A percentile compares a stretch with the other conserved stretches of the same genome.
These are phyloP conservation scores for Coriaria nepalensis DNA, from an alignment of 306 rosid species.

Conservation along the genomic window DNA sequence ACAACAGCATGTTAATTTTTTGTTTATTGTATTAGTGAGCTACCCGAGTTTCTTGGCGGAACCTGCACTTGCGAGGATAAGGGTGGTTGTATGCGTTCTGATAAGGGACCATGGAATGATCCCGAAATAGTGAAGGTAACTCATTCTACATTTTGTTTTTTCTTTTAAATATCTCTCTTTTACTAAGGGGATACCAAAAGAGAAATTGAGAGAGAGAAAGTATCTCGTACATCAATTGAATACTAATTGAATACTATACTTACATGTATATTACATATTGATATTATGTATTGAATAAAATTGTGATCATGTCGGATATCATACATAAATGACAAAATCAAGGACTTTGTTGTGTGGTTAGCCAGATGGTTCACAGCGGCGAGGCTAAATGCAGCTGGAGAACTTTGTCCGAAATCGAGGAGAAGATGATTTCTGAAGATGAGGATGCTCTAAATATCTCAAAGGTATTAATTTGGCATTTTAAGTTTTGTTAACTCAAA, in stretches of 20 bases:
- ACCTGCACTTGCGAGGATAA: constrained; percentile 78
- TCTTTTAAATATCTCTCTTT: too few relatives aligned
- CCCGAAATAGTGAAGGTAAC: constrained; percentile 62
- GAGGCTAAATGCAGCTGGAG: too few relatives aligned
- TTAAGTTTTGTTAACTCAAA: background rate
- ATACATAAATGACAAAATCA: too few relatives aligned
- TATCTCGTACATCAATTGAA: too few relatives aligned
- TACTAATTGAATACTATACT: too few relatives aligned
- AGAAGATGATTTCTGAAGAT: constrained; percentile 57
- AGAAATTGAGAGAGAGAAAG: too few relatives aligned
- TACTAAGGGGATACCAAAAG: too few relatives aligned
- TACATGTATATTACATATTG: too few relatives aligned
- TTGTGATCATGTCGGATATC: too few relatives aligned
- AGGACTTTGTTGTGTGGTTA: background rate
- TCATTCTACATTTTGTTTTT: background rate
- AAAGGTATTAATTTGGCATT: background rate
- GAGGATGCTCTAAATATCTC: constrained; percentile 31
- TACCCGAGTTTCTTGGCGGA: constrained; percentile 91
- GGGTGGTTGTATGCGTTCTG: constrained; percentile 96
- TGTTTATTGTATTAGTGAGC: constrained; percentile 41
- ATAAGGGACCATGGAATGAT: constrained; percentile 98
- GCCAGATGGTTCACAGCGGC: too few relatives aligned
- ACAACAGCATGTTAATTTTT: constrained; percentile 9
- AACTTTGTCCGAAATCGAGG: constrained; percentile 23
- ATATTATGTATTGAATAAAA: too few relatives aligned